Percentiles rank a stretch among this genome's conserved stretches.
phyloP scores from a whole-genome alignment of 148 eudicot genomes.

The Persicaria maculosa region DNA sequence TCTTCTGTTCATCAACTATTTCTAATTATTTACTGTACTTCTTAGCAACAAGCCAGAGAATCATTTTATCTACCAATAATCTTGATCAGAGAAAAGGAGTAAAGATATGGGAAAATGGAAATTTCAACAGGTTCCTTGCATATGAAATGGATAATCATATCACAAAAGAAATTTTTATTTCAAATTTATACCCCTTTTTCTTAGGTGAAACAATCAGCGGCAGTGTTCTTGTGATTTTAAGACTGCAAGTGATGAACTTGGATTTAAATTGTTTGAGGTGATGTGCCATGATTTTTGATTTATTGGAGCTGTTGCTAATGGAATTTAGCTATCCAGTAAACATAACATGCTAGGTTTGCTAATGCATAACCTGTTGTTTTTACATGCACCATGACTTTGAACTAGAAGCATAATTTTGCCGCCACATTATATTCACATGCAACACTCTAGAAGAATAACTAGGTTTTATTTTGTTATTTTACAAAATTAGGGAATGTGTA shows the following conservation, averaged over 20 bases:
- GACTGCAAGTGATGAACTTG: no score
- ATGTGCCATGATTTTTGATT: no score
- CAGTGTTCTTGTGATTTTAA: neutral
- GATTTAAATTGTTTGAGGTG: no score
- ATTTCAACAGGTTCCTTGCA: neutral
- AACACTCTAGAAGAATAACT: neutral
- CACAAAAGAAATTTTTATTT: neutral
- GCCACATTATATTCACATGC: neutral
- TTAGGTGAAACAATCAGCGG: neutral
- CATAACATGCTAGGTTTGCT: neutral
- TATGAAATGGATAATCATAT: neutral
- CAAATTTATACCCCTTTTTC: neutral
- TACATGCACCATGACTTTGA: neutral
- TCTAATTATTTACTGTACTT: neutral
- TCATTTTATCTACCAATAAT: neutral
- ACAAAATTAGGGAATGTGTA: neutral
- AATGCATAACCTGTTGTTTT: neutral
- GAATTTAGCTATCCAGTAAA: no score
- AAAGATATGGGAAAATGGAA: neutral
- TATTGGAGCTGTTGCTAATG: no score
- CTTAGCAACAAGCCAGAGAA: neutral
- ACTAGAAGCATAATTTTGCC: neutral
- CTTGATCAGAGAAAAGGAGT: neutral
- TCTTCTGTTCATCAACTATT: neutral
- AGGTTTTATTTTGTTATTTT: neutral